A percentile compares a stretch with the other conserved stretches of the same genome.
Conservation (phyloP, 352 stramenopile species). For the Labyrinthula sp. region DNA sequence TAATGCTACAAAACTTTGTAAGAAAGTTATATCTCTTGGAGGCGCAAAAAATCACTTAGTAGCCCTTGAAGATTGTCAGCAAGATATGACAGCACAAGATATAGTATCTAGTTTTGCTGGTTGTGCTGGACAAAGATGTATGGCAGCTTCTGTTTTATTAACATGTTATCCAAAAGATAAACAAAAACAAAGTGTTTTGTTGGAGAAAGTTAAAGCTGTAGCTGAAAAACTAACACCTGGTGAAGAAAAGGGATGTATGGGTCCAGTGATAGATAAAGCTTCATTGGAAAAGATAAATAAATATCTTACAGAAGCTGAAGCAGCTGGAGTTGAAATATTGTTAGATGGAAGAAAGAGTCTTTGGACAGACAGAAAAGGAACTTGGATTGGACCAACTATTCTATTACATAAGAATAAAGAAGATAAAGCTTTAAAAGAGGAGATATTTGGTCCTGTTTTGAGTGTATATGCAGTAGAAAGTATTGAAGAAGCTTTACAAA, state of each 20-base stretch:
- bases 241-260: slow-evolving; percentile 67
- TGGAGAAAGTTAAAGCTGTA: slow-evolving; percentile 60
- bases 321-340: slow-evolving; percentile 55
- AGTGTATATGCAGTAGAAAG: slow-evolving; percentile 54
- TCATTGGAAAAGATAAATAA: slow-evolving; percentile 69
- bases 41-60: slow-evolving; percentile 94
- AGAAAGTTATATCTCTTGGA: slow-evolving; percentile 76
- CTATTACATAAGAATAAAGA: slow-evolving; percentile 59
- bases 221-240: slow-evolving; percentile 58
- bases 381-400: slow-evolving; percentile 83
- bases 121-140: slow-evolving; percentile 81
- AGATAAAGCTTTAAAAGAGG: slow-evolving; percentile 66
- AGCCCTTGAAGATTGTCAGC: slow-evolving; percentile 70
- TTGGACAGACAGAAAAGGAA: slow-evolving; percentile 43
- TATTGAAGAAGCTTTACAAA: slow-evolving; percentile 73
- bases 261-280: slow-evolving; percentile 70
- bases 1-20: slow-evolving; percentile 61
- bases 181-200: slow-evolving; percentile 38
- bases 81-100: slow-evolving; percentile 65
- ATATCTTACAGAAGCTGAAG: slow-evolving; percentile 72
- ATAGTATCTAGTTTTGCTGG: slow-evolving; percentile 82
- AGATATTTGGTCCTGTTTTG: slow-evolving; percentile 92
- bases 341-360: slow-evolving; percentile 66
- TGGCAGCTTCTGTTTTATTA: slow-evolving; percentile 81
- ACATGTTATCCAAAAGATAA: too few relatives aligned